These are phyloP conservation scores for Fusarium acutatum DNA, from an alignment of 2,329 filamentous ascomycete genomes.

Conservation along the genomic window DNA sequence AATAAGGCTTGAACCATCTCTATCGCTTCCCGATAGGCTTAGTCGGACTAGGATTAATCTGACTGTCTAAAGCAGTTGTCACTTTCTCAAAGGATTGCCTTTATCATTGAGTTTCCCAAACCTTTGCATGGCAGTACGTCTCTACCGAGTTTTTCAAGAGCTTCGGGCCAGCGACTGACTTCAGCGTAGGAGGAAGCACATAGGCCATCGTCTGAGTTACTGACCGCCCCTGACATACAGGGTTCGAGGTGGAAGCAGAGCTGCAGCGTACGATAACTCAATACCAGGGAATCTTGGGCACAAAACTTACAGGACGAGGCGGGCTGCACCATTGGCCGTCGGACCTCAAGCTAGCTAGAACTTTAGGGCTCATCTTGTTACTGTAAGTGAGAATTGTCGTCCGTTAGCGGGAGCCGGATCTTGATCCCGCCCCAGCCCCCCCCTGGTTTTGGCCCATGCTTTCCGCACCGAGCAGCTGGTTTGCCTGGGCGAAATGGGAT, in stretches of 20 bases:
- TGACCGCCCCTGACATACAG: constrained; percentile 20
- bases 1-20: background rate
- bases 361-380: background rate
- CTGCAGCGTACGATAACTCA: constrained; percentile 23
- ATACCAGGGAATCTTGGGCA: background rate
- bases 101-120: background rate
- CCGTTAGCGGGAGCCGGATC: constrained; percentile 36
- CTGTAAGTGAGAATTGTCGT: background rate
- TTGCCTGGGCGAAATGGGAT: constrained; percentile 37
- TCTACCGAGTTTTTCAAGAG: background rate
- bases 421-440: constrained; percentile 30
- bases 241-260: constrained; percentile 22
- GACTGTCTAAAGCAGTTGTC: background rate
- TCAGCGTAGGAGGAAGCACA: background rate
- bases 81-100: background rate
- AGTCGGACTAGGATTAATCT: background rate
- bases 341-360: background rate
- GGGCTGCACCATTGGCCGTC: constrained; percentile 26
- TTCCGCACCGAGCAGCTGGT: constrained; percentile 40
- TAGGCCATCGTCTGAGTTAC: background rate
- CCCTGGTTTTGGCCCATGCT: constrained; percentile 3
- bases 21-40: background rate
- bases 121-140: background rate
- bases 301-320: constrained; percentile 25
- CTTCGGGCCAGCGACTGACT: background rate